A percentile compares a stretch with the other conserved stretches of the same genome.
Conservation (phyloP, 129 eudicot species). For the Helichrysum umbraculigerum region DNA sequence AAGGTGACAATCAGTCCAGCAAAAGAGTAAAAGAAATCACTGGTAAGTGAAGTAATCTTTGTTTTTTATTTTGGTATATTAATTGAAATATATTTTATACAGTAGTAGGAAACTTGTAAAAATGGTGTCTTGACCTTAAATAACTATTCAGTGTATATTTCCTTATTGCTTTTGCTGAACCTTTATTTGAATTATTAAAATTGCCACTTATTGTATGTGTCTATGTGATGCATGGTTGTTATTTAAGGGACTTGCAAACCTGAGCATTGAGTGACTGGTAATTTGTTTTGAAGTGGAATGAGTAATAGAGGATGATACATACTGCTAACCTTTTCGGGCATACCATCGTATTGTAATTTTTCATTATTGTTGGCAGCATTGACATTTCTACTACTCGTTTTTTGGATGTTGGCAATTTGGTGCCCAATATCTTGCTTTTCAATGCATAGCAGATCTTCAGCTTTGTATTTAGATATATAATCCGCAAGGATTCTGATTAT, state of each 20-base stretch:
- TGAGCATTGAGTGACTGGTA: constrained; percentile 9
- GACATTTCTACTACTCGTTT: background rate
- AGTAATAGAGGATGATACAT: background rate
- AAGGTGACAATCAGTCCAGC: constrained; percentile 57
- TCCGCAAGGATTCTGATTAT: background rate
- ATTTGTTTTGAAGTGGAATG: background rate
- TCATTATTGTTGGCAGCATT: background rate
- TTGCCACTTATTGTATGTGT: background rate
- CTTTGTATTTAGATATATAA: background rate
- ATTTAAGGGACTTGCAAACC: constrained; percentile 11
- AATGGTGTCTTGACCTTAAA: background rate
- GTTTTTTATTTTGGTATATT: constrained; percentile 28
- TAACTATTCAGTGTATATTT: background rate
- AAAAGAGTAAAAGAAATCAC: constrained; percentile 56
- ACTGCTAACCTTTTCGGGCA: background rate
- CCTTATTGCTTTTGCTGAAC: background rate
- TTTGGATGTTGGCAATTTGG: background rate
- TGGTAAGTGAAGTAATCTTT: constrained; percentile 50
- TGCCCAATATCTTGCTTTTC: background rate
- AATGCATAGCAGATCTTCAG: background rate
- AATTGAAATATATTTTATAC: background rate
- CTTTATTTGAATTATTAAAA: background rate
- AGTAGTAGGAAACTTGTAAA: constrained; percentile 16
- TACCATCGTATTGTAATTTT: background rate
- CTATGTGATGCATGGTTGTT: constrained; percentile 5